Base-by-base conservation (phyloP, 768 basidiomycete species). In the Mycena belliarum region DNA sequence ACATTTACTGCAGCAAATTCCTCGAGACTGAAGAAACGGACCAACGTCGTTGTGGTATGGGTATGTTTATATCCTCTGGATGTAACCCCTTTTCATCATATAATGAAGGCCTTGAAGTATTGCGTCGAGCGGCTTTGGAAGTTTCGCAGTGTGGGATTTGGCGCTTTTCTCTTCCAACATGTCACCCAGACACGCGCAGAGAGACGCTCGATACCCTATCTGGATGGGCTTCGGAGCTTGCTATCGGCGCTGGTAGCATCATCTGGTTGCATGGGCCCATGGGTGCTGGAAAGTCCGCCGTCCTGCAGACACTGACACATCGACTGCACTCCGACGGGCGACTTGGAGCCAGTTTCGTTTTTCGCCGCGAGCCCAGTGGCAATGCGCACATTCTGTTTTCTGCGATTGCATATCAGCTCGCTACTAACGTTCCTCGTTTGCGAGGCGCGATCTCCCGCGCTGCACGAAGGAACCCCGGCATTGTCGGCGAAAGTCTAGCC, bases 271-370 rank as follows among this genome's bases (percentile, higher is more conserved):
- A 49, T 1, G 61, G 61, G 8, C 57, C 61, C 10, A 14, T 38
- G 12, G 61, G 61, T 20, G 53, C 52, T n/a, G 61, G 61, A 1
- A 63, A 63, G 40, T 63, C 61, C 33, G 23, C 57, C 24, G 52
- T 63, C 43, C 26, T 63, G 24, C 40, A 54, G 6, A 50, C 57
- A 9, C 38, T 55, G 9, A 24, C 49, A 40, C 38, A 52, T 9
- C 20, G 54, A 23, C 21, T 55, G 24, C 46, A 28, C 21, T 47
- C 47, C 11, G 24, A 35, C 4, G 57, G 46, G 15, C 37, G 41
- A 1, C 57, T 59, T 12, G 57, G 44, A 4, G 61, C 38, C 8
- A 21, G 32, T 18, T 63, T 63, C 23, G 16, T 28, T 43, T 63
- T 59, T 28, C 23, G 38, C 26, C 52, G 12, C 2, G 21, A 48